A percentile compares a stretch with the other conserved stretches of the same genome.
Conservation (phyloP, 306 rosid species). For the Dalbergia cochinchinensis region DNA sequence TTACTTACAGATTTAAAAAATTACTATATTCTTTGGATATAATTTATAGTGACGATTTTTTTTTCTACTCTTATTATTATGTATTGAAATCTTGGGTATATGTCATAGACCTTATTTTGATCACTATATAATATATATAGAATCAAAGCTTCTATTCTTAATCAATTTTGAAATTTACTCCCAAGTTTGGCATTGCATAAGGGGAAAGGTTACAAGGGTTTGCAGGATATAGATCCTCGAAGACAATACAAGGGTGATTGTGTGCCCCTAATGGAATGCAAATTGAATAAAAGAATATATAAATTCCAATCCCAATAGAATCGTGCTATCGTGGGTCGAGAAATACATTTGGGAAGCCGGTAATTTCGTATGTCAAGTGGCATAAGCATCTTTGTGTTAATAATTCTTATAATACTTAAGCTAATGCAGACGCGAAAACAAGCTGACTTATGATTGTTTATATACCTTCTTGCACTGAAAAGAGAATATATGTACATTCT, state of each 20-base stretch:
- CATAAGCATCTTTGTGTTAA: slow-evolving; percentile 23
- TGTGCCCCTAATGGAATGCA: slow-evolving; percentile 49
- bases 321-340: slow-evolving; percentile 5
- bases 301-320: slow-evolving; percentile 16
- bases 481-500: slow-evolving; percentile 25
- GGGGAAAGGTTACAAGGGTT: background rate
- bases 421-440: slow-evolving; percentile 23
- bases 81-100: too few species aligned
- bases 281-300: slow-evolving; percentile 35
- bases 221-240: slow-evolving; percentile 27
- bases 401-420: background rate
- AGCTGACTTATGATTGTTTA: slow-evolving; percentile 32
- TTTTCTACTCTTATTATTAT: too few species aligned
- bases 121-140: too few species aligned
- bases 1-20: too few species aligned
- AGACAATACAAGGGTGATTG: slow-evolving; percentile 24
- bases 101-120: too few species aligned
- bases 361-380: slow-evolving; percentile 33
- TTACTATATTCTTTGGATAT: too few species aligned
- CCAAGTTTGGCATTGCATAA: too few species aligned
- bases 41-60: too few species aligned
- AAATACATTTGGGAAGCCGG: slow-evolving; percentile 20
- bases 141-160: too few species aligned
- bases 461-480: background rate
- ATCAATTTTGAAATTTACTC: too few species aligned